Percentiles rank a stretch among this genome's conserved stretches.
These are phyloP conservation scores for Paradendryphiella salina DNA, from an alignment of 2,329 filamentous ascomycete species.

Conservation along the genomic window DNA sequence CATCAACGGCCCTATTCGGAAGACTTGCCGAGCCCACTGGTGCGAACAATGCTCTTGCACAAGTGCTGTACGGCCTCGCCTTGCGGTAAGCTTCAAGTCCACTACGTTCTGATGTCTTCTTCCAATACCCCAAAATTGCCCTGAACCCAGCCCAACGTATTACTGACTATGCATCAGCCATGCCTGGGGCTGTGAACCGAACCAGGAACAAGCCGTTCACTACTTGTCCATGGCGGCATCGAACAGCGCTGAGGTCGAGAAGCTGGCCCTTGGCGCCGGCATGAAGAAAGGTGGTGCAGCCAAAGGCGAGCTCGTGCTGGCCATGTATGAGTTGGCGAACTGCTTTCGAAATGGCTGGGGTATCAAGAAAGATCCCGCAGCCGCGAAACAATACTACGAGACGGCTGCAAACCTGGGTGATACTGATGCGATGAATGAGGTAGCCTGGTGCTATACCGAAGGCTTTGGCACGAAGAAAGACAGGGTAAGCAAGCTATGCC, in stretches of 20 bases:
- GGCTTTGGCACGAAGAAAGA: slow-evolving; percentile 98
- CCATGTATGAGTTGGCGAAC: slow-evolving; percentile 93
- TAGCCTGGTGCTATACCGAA: slow-evolving; percentile 91
- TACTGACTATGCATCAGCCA: slow-evolving; percentile 61
- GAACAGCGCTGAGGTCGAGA: slow-evolving; percentile 86
- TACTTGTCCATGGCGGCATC: slow-evolving; percentile 88
- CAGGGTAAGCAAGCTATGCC: slow-evolving; percentile 70
- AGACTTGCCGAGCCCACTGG: slow-evolving; percentile 79
- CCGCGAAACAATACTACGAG: slow-evolving; percentile 91
- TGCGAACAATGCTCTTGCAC: slow-evolving; percentile 88
- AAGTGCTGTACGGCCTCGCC: slow-evolving; percentile 93
- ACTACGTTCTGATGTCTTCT: slow-evolving; percentile 3
- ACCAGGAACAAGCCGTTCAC: slow-evolving; percentile 73
- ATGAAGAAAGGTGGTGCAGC: slow-evolving; percentile 91
- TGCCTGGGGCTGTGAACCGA: slow-evolving; percentile 83
- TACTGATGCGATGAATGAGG: slow-evolving; percentile 96
- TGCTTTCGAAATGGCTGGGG: slow-evolving; percentile 96
- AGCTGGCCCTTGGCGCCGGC: slow-evolving; percentile 80
- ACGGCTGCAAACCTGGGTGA: slow-evolving; percentile 96
- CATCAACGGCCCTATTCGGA: slow-evolving; percentile 84
- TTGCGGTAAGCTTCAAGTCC: slow-evolving; percentile 63
- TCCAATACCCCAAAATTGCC: slow-evolving; percentile 34
- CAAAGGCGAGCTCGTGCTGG: slow-evolving; percentile 93
- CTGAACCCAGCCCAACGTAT: slow-evolving; percentile 18
- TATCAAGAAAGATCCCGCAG: slow-evolving; percentile 79